Evolutionary conservation across 805 yeast genomes (phyloP), one percentile per base, ranked within the genome.

Genomic region (Cyberlindnera xishuangbannaensis): DNA sequence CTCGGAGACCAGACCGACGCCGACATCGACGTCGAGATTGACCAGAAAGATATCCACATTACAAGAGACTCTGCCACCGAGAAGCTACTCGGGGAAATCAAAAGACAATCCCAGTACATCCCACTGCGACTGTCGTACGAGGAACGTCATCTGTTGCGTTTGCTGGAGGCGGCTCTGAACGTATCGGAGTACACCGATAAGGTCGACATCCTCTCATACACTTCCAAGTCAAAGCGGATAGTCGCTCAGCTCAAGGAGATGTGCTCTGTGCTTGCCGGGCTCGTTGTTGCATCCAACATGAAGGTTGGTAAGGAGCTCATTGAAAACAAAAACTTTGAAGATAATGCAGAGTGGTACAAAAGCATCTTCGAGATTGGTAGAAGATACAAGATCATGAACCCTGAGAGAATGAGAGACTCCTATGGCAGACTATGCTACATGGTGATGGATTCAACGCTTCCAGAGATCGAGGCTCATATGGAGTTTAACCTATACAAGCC

Each of bases 321-420:
- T 28, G 74, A 78, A 37, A 71, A 78, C 51, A 78, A 77, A 50
- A 78, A 79, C 44, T 83, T 81, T 46, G 65, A 70, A 27, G 78
- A 76, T 39, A 79, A 82, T 53, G 78, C 82, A 4, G 75, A 71
- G 21, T 83, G 88, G 87, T 83, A 76, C 54, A 69, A 82, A 50
- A 59, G 58, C 26, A 62, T 83, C 7, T 83, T 83, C 53, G 92
- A 83, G 57, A 74, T 83, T 40, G 92, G 92, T 16, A 65, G 92
- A 47, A 66, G 92, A 27, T 83, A 83, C 59, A 83, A 83, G 52
- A 77, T 83, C 47, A 78, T 83, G 87, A 83, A 83, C 49, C 94
- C 94, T 0, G 87, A 83, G 45, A 69, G 75, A 47, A 78, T 83
- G 83, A 68, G 87, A 41, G 83, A 78, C 48, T 77, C 77, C 5